Base-by-base conservation (phyloP, 495 filamentous ascomycete genomes). In the Aspergillus sparsus region DNA sequence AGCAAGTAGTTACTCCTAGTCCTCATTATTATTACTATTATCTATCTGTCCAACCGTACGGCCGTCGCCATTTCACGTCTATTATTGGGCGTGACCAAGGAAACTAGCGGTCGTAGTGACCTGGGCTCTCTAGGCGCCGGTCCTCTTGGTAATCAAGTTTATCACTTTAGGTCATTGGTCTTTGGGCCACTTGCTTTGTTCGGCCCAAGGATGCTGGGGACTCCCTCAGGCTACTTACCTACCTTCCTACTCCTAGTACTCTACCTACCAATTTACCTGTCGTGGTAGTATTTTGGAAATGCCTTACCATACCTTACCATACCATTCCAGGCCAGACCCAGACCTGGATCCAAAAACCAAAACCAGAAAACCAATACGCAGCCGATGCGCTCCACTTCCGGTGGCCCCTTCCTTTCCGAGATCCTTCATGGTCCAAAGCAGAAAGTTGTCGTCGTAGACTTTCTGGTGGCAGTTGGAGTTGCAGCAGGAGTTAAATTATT, bases 131-230 rank as follows among this genome's bases (percentile, higher is more conserved):
- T 16, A 47, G 21, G 21, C 21, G 21, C 21, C 21, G 21, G 55
- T 57, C 34, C 27, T 52, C 35, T 60, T 45, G 32, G 44, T 47
- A 47, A 47, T 47, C 44, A 21, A 18, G 44, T 18, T 47, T 47
- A 18, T 47, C 44, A 18, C 13, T 49, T 59, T 53, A 36, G 57
- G 57, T 52, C 49, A 31, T 21, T 36, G 50, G 58, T 61, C 58
- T 39, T 61, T 61, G 58, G 58, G 58, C 58, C 31, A 55, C 58
- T 42, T 61, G 44, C 58, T 55, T 11, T 55, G 27, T 53, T 55
- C 42, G 51, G 51, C 58, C 52, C 50, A 21, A 58, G 12, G 21
- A 27, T 27, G 21, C 21, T 27, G 21, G 21, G 21, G 21, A 27
- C 21, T 27, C 1, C 21, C 21, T 27, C 21, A 27, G 21, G 21